Evolutionary conservation across 108 stramenopile species (phyloP), one percentile per base, ranked within the genome.

Genomic region (Pseudonitzschia delicatissima): DNA sequence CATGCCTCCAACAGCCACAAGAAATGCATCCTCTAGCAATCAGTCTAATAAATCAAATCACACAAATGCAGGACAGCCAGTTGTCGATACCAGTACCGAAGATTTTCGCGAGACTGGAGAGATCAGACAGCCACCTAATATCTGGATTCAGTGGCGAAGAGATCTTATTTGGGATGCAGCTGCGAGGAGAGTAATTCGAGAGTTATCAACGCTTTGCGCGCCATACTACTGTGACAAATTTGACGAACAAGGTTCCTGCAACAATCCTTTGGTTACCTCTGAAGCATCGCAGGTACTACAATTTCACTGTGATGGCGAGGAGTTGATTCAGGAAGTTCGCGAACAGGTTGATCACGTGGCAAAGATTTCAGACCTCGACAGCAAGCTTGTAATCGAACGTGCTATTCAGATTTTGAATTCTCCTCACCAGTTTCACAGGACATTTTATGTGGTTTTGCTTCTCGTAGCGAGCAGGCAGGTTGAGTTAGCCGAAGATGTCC

Each of bases 81-180:
- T 33, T 13, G 11, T 28, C 31, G 29, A 33, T 9, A 33, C 29
- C 31, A 33, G 53, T n/a, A 29, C 28, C 12, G 29, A 32, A 8
- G 15, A 17, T 33, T 37, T 61, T 23, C 21, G 25, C 25, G 60
- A 61, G 25, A 61, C 60, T 2, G 26, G 26, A 61, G 39, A 61
- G 8, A 20, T 61, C 8, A 64, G 72, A 27, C 18, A n/a, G 13
- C 20, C 69, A 4, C 81, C 84, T 20, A 26, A 23, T 28, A 15
- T 92, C 3, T 92, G 91, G 91, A 62, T 26, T 25, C 78, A 89
- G 62, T 87, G 84, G 91, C 66, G 71, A 53, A 53, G 79, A 18
- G 25, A 68, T 0, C 34, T 81, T 6, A 53, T 87, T 23, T 25
- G 62, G 25, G 53, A 70, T 28, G 42, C 60, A 53, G 76, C 66